Base-by-base conservation (phyloP, 305 asterid species). In the Fraxinus paxiana region DNA sequence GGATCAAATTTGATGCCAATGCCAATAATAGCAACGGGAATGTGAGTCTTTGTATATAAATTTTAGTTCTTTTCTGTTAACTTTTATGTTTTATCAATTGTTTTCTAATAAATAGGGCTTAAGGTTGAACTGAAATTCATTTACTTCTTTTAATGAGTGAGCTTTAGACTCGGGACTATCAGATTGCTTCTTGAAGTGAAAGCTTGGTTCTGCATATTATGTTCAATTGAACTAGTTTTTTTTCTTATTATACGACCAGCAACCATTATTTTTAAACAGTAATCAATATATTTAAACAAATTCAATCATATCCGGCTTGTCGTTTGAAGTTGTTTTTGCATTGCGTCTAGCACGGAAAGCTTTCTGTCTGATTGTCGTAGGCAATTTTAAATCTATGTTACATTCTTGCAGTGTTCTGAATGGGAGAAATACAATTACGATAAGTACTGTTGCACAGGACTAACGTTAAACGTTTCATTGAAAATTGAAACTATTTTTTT, bases 1-100 rank as follows among this genome's bases (percentile, higher is more conserved):
- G 92, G 85, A 94, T 96, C 81, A 96, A 92, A 88, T 96, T 96
- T 84, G 97, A 91, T 79, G 91, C 89, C 84, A 87, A 89, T 92
- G 93, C 96, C 46, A 92, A 89, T 77, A 92, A 90, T 80, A 80
- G 91, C 10, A 78, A 76, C 34, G 99, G 92, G 54, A 96, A 96
- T 82, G 99, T 96, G 90, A 90, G 99, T 90, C 63, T 75, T 70
- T 73, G 71, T 54, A 82, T 80, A 81, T 31, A 77, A 61, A 78
- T 65, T 12, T 31, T 51, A 9, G 71, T 43, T 9, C 83, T 76
- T 74, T 81, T 37, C 61, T 79, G 30, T 34, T 24, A 15, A 82
- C 51, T 74, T 38, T 82, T 56, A 10, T 72, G 30, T 31, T 51
- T 70, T 56, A 43, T 31, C 28, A 6, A 63, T 77, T 79, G 34